Conservation (phyloP, 164 flowering plant species). For the Protea cynaroides region DNA sequence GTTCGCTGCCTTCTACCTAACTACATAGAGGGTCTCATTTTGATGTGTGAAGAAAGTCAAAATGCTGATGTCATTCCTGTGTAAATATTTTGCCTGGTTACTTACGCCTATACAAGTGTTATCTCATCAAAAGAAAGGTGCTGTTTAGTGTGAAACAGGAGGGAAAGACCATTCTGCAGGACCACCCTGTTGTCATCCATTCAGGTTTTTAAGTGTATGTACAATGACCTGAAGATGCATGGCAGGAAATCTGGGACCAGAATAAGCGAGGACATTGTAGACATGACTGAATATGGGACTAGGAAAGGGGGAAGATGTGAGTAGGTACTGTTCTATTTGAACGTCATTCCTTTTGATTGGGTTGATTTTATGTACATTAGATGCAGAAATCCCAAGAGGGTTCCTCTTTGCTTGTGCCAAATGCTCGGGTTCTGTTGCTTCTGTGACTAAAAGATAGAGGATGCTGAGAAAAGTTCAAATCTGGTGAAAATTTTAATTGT, state of each 20-base stretch:
- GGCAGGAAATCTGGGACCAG: conserved; percentile 10
- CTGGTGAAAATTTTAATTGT: too few relatives aligned
- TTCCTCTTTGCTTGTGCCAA: conserved; percentile 10
- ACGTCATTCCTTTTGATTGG: not conserved
- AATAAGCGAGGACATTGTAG: conserved; percentile 8
- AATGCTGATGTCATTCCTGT: conserved; percentile 78
- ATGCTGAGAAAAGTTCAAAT: too few relatives aligned
- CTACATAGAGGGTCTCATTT: conserved; percentile 62
- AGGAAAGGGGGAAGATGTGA: conserved; percentile 2
- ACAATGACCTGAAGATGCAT: conserved; percentile 23
- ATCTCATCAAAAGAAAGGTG: conserved; percentile 12
- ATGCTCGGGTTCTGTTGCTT: too few relatives aligned
- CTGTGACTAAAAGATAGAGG: too few relatives aligned
- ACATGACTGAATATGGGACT: conserved; percentile 3
- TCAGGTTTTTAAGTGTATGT: conserved; percentile 15
- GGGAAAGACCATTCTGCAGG: not conserved
- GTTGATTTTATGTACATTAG: conserved; percentile 20
- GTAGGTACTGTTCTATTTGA: conserved; percentile 11
- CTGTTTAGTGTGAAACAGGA: conserved; percentile 10
- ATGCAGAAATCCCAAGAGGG: conserved; percentile 16
- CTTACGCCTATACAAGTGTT: conserved; percentile 2
- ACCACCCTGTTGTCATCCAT: conserved; percentile 8
- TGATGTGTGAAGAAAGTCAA: conserved; percentile 76
- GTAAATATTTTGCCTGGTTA: conserved; percentile 22
- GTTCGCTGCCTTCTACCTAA: conserved; percentile 78